These are phyloP conservation scores for Chaetomium cochliodes DNA, from an alignment of 495 filamentous ascomycete species.

Conservation along the genomic window DNA sequence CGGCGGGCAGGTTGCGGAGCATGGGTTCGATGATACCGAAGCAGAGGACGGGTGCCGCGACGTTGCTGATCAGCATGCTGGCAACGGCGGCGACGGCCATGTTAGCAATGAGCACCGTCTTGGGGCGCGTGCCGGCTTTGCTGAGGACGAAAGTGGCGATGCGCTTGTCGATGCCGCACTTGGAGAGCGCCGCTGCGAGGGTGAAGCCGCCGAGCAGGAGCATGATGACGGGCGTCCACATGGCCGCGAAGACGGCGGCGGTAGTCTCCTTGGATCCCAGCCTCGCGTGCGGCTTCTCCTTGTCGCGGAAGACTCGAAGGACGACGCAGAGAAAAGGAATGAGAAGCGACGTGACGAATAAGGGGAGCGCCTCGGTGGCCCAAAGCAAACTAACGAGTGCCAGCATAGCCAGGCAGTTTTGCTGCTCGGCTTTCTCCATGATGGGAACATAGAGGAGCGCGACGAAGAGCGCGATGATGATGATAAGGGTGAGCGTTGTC, in stretches of 20 bases:
- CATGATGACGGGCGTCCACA: constrained; percentile 99
- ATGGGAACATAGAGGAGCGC: constrained; percentile 70
- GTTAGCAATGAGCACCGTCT: constrained; percentile 84
- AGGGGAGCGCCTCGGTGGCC: constrained; percentile 96
- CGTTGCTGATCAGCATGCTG: constrained; percentile 99
- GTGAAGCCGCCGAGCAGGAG: constrained; percentile 94
- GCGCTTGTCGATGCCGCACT: constrained; percentile 95
- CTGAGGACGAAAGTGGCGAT: constrained; percentile 96
- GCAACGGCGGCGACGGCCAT: constrained; percentile 98
- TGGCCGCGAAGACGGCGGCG: constrained; percentile 79
- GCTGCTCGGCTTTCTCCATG: constrained; percentile 81
- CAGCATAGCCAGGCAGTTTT: constrained; percentile 92
- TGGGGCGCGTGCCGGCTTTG: constrained; percentile 88
- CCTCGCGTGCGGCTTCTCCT: constrained; percentile 65
- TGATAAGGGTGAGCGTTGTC: constrained; percentile 73
- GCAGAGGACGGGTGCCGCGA: constrained; percentile 96
- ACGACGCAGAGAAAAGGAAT: constrained; percentile 93
- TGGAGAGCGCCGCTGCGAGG: constrained; percentile 90
- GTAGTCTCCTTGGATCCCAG: constrained; percentile 73
- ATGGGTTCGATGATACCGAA: constrained; percentile 97
- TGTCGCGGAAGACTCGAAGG: constrained; percentile 76
- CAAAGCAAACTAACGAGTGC: constrained; percentile 92
- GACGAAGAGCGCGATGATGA: constrained; percentile 69
- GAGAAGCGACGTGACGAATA: constrained; percentile 92
- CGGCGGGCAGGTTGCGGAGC: constrained; percentile 84